phyloP scores from a whole-genome alignment of 495 filamentous ascomycete genomes.

The Penicillium alfredii region DNA sequence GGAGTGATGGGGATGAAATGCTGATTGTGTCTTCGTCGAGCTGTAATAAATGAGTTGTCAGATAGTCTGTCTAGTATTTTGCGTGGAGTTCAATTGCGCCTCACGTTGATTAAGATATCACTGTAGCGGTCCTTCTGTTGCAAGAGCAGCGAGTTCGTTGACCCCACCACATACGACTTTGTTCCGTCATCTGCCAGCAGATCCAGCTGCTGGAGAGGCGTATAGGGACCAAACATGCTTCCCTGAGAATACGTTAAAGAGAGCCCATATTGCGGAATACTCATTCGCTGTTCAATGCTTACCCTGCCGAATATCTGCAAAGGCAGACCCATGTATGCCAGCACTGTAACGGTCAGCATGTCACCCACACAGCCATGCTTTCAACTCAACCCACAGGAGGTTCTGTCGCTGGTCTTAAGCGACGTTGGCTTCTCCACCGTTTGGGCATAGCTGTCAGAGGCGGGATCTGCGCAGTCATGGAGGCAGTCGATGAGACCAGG shows the following conservation, averaged over 20 bases:
- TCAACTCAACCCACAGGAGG: constrained; percentile 51
- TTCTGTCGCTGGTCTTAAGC: constrained; percentile 84
- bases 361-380: not conserved
- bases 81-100: too few relatives aligned
- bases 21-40: constrained; percentile 85
- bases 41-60: constrained; percentile 21
- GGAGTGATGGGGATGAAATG: constrained; percentile 73
- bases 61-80: too few relatives aligned
- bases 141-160: constrained; percentile 87
- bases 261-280: not conserved
- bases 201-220: constrained; percentile 91
- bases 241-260: constrained; percentile 51
- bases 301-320: constrained; percentile 95
- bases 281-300: constrained; percentile 8
- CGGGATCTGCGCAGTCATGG: constrained; percentile 87
- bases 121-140: constrained; percentile 97
- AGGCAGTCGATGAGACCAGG: constrained; percentile 81
- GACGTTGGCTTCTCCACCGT: constrained; percentile 72
- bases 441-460: constrained; percentile 76
- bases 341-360: constrained; percentile 46
- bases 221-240: constrained; percentile 94
- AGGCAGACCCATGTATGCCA: constrained; percentile 90
- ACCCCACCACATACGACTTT: constrained; percentile 95
- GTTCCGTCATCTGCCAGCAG: constrained; percentile 89
- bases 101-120: constrained; percentile 87